These are phyloP conservation scores for Echeveria elegans DNA, from an alignment of 164 flowering plant genomes.

Conservation along the genomic window DNA sequence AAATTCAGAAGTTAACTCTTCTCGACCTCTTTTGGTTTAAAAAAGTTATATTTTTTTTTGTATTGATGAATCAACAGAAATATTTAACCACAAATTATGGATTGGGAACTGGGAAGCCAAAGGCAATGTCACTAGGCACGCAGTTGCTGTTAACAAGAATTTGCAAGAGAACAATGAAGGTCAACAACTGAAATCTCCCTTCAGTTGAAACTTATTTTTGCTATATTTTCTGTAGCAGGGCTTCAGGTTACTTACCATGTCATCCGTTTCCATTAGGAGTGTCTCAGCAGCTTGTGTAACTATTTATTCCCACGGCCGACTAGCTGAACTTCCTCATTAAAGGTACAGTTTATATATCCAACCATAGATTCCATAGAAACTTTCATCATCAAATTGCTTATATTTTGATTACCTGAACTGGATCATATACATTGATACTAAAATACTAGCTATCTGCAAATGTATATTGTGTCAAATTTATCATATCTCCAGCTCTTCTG, in stretches of 20 bases:
- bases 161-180: conserved; percentile 60
- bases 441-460: not conserved
- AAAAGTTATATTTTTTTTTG: conserved; percentile 10
- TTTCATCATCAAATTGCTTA: no score
- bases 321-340: not conserved
- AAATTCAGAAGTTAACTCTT: no score
- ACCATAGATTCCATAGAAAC: no score
- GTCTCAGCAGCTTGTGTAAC: conserved; percentile 87
- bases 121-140: conserved; percentile 48
- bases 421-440: no score
- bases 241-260: conserved; percentile 54
- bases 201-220: not conserved
- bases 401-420: no score
- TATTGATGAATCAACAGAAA: conserved; percentile 30
- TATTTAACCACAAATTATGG: conserved; percentile 66
- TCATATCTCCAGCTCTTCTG: not conserved
- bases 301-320: not conserved
- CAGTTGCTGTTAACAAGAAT: conserved; percentile 83
- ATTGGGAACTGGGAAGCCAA: conserved; percentile 77
- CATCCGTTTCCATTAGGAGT: conserved; percentile 74
- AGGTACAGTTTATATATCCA: not conserved
- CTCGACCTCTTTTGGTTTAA: no score
- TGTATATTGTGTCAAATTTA: not conserved
- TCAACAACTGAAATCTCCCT: not conserved
- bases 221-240: conserved; percentile 36